Percentiles rank a stretch among this genome's conserved stretches.
These are phyloP conservation scores for Lonicera japonica DNA, from an alignment of 129 eudicot genomes.

Conservation along the genomic window DNA sequence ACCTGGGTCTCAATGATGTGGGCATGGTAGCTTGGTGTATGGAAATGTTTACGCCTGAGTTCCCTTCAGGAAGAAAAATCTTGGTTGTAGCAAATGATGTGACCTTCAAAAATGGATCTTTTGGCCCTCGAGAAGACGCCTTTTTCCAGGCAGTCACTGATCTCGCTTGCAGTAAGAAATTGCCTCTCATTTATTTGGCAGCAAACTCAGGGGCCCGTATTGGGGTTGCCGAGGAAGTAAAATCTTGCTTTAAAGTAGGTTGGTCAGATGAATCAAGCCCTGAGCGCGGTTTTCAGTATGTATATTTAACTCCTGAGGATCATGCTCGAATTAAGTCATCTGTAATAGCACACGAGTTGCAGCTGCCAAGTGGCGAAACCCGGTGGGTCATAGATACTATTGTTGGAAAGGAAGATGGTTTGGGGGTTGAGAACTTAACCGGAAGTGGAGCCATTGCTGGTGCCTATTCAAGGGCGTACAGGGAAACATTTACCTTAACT, in stretches of 20 bases:
- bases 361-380: constrained; percentile 55
- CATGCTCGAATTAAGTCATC: constrained; percentile 51
- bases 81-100: constrained; percentile 90
- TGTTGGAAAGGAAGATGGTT: constrained; percentile 86
- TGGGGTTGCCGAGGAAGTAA: constrained; percentile 97
- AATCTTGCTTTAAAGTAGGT: constrained; percentile 87
- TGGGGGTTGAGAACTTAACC: constrained; percentile 92
- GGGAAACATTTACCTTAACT: constrained; percentile 84
- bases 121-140: constrained; percentile 92
- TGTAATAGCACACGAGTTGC: constrained; percentile 79
- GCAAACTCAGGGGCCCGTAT: constrained; percentile 98
- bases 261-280: constrained; percentile 92
- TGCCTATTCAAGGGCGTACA: constrained; percentile 82
- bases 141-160: constrained; percentile 91
- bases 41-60: constrained; percentile 97
- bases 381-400: constrained; percentile 88
- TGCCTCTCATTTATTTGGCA: constrained; percentile 88
- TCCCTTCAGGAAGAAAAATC: constrained; percentile 76
- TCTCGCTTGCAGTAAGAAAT: constrained; percentile 65
- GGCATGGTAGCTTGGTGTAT: constrained; percentile 98
- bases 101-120: constrained; percentile 87
- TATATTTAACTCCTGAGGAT: constrained; percentile 86
- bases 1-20: constrained; percentile 76
- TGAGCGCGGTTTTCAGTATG: constrained; percentile 83
- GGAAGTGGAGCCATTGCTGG: constrained; percentile 99